Base-by-base conservation (phyloP, 75 land plant species). In the Pinus taeda region DNA sequence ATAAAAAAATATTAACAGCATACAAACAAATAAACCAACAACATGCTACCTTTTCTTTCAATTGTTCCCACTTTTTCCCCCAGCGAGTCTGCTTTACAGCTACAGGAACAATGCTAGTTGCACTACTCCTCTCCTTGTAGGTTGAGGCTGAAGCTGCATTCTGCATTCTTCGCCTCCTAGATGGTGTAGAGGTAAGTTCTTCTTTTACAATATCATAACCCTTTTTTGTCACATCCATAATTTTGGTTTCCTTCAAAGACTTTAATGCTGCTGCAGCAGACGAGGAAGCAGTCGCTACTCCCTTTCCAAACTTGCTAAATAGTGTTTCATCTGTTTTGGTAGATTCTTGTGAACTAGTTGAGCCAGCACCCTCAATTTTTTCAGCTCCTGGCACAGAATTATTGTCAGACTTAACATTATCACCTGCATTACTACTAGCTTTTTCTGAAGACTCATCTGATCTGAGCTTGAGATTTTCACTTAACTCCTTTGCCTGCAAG, bases 161-260 rank as follows among this genome's bases (percentile, higher is more conserved):
- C 60, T 83, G 75, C 55, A 83, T 82, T 15, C 73, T 80, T 57
- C 78, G 88, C 76, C 85, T 90, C 74, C 73, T 80, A 29, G 71
- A 75, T 53, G 89, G 73, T 7, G 80, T 91, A 21, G 85, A 76
- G 22, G 81, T 91, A 62, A 95, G 74, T 76, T 95, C 98, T 69
- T 93, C 97, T 66, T 81, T 89, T n/a, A 95, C 78, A 66, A 91
- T 76, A 26, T 87, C 81, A 85, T 85, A 90, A 29, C 97, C 91
- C 70, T 80, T 84, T 80, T 86, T 91, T 8, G 90, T 90, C 12
- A 90, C 70, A 77, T 93, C 93, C 30, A 83, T 59, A 7, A 95
- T 70, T 57, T 88, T 95, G 71, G 88, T 67, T 22, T 85, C 91
- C 75, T 85, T 85, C 66, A 87, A 17, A 76, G 69, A 87, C 9